These are phyloP conservation scores for Metarhizium rileyi DNA, from an alignment of 2,329 filamentous ascomycete genomes.

Conservation along the genomic window DNA sequence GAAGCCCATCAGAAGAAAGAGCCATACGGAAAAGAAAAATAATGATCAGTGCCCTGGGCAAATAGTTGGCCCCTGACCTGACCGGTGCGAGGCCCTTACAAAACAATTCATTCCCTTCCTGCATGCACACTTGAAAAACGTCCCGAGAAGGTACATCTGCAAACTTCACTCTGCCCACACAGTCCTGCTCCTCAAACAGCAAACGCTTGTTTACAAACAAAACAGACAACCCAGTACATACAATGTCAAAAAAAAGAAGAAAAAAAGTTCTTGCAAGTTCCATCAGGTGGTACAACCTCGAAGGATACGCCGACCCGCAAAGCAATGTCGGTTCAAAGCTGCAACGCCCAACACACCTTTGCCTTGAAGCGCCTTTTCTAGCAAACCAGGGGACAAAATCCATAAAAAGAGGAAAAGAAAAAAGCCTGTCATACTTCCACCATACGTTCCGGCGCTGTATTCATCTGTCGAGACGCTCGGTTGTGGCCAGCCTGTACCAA, in stretches of 20 bases:
- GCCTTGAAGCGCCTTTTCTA: neutral
- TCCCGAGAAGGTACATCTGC: neutral
- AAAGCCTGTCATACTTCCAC: constrained; percentile 17
- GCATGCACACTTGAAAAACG: neutral
- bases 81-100: neutral
- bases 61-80: too few species aligned
- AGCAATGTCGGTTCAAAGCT: neutral
- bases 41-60: too few species aligned
- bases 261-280: neutral
- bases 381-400: constrained; percentile 8
- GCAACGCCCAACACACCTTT: neutral
- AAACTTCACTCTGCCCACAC: neutral
- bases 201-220: neutral
- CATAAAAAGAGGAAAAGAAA: too few species aligned
- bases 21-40: too few species aligned
- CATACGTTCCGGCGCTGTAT: constrained; percentile 15
- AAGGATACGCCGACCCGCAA: neutral
- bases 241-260: neutral
- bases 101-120: neutral
- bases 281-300: neutral
- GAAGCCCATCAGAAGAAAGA: too few species aligned
- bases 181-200: neutral
- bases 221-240: neutral
- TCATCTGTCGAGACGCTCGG: constrained; percentile 15
- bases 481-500: constrained; percentile 19